Evolutionary conservation across 257 asterid species (phyloP), one percentile per base, ranked within the genome.

Genomic region (Penstemon davidsonii): DNA sequence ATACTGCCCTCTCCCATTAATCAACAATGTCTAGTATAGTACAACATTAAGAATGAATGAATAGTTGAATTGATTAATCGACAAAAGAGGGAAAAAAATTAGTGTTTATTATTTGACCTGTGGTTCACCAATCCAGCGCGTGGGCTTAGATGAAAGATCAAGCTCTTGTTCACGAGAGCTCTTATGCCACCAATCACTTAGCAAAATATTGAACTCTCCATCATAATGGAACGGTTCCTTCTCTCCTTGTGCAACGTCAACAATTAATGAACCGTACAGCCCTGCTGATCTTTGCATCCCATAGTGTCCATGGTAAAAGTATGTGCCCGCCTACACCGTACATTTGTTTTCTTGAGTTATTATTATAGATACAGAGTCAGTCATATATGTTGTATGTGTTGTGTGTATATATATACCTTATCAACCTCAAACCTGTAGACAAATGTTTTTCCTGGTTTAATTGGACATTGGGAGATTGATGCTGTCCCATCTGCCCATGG

Each of bases 401-500:
- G 25, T 62, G 15, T 50, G 68, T 62, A 15, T 15, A 6, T 19
- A 3, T 51, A 5, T 70, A 91, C 97, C 93, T 79, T 83, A 69
- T 85, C 86, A 65, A 80, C 87, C 57, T 68, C 69, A 76, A 91
- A 91, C 46, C 82, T 78, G 73, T 88, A 91, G 12, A 77, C 57
- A 70, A 88, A 91, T 25, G 86, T 81, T 53, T 85, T 93, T 41
- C 96, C 95, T 2, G 96, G 91, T 55, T 81, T 84, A 49, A 87
- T 87, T 1, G 95, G 82, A 60, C 97, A 91, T 67, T 91, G 97
- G 0, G 97, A 91, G 69, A 91, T 87, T 0, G 86, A 81, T 55
- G 94, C 91, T 4, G 97, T 76, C 36, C 97, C 97, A 76, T 91
- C 97, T 8, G 96, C 95, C 96, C 97, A 91, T 42, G 97, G 97